Conservation (phyloP, 306 rosid genomes). For the Ochetophila trinervis region DNA sequence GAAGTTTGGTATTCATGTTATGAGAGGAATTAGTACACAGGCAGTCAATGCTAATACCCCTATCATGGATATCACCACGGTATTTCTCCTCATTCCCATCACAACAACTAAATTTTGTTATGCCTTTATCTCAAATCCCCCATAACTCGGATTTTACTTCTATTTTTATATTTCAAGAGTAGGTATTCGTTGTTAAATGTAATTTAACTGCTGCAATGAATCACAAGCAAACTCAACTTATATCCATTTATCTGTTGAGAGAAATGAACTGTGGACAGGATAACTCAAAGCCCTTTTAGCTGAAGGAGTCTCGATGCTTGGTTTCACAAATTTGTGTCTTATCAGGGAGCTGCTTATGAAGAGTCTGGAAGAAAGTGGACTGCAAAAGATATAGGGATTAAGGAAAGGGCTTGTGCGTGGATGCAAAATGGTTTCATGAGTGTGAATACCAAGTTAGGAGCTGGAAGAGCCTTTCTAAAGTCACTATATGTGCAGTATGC, state of each 20-base stretch:
- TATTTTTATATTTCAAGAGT: background rate
- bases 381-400: constrained; percentile 77
- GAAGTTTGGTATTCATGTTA: constrained; percentile 92
- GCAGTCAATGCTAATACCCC: constrained; percentile 90
- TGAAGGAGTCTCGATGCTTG: constrained; percentile 13
- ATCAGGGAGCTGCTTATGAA: constrained; percentile 58
- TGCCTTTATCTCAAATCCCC: background rate
- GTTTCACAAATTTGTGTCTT: constrained; percentile 21
- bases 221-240: background rate
- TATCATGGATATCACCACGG: constrained; percentile 70
- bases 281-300: constrained; percentile 4
- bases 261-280: background rate
- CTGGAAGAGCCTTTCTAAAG: constrained; percentile 82
- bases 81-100: constrained; percentile 26
- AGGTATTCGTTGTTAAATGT: constrained; percentile 1
- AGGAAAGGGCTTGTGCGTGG: constrained; percentile 77
- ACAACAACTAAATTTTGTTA: background rate
- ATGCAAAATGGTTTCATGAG: constrained; percentile 94
- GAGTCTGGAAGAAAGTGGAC: constrained; percentile 72
- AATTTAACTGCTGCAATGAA: constrained; percentile 3
- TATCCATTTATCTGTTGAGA: background rate
- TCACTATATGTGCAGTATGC: constrained; percentile 86
- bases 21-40: constrained; percentile 99
- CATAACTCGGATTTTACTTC: background rate
- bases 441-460: constrained; percentile 67